Evolutionary conservation across 257 asterid species (phyloP).

Genomic region (Nemophila menziesii): DNA sequence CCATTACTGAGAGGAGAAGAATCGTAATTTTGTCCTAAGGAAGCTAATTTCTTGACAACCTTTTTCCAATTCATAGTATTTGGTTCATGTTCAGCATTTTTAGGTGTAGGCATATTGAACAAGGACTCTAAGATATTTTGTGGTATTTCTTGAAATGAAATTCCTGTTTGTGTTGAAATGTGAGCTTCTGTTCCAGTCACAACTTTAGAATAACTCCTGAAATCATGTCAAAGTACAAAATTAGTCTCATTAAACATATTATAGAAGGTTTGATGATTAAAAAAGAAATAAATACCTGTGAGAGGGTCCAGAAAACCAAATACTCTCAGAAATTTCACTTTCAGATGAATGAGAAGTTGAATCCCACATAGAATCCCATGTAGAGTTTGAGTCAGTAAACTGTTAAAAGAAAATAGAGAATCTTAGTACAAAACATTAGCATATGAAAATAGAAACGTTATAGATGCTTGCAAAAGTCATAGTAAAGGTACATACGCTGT

Average conservation of each 20-base stretch:
- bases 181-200: conserved; percentile 24
- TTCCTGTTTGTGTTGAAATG: conserved; percentile 23
- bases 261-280: not conserved
- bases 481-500: conserved; percentile 36
- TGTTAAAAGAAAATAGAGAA: not conserved
- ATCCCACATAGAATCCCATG: conserved; percentile 37
- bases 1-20: conserved; percentile 23
- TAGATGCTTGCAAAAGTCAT: too few species aligned
- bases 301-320: too few species aligned
- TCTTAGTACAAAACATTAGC: too few species aligned
- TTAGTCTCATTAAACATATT: not conserved
- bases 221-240: conserved; percentile 3
- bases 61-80: conserved; percentile 83
- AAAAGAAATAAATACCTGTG: not conserved
- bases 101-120: conserved; percentile 77
- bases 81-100: conserved; percentile 69
- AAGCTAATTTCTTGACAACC: conserved; percentile 61
- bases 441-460: too few species aligned
- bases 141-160: conserved; percentile 46
- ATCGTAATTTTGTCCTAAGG: conserved; percentile 49
- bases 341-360: conserved; percentile 51
- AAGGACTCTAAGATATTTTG: conserved; percentile 67
- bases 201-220: conserved; percentile 39
- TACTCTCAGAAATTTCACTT: conserved; percentile 35
- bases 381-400: conserved; percentile 37